These are phyloP conservation scores for Evansstolkia leycettana DNA, from an alignment of 495 filamentous ascomycete species.

Conservation along the genomic window DNA sequence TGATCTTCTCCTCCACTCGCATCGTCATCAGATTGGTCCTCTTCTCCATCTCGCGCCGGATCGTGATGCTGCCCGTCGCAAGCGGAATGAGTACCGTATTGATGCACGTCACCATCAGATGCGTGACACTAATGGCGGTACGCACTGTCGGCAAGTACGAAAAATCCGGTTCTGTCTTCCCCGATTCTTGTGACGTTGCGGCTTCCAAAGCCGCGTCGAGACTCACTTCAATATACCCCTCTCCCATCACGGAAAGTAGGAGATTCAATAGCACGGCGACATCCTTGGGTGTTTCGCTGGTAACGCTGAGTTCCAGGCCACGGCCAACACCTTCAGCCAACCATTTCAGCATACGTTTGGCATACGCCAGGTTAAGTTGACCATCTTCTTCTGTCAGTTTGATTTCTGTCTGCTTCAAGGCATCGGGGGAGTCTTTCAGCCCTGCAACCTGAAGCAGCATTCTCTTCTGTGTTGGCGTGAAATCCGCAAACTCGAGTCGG, in stretches of 20 bases:
- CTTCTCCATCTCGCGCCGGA: conserved; percentile 83
- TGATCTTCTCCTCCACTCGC: conserved; percentile 80
- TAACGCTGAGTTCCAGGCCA: conserved; percentile 74
- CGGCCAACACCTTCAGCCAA: conserved; percentile 92
- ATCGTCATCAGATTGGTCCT: conserved; percentile 59
- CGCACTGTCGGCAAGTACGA: conserved; percentile 66
- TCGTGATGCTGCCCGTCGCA: conserved; percentile 75
- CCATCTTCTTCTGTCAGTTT: conserved; percentile 87
- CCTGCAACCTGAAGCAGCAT: conserved; percentile 81
- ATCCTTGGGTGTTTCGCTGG: conserved; percentile 86
- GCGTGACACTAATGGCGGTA: conserved; percentile 76
- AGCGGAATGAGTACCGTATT: conserved; percentile 84
- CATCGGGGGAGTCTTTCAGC: conserved; percentile 40
- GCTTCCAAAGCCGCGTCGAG: conserved; percentile 75
- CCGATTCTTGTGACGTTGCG: conserved; percentile 60
- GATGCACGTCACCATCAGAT: conserved; percentile 84
- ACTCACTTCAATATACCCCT: conserved; percentile 87
- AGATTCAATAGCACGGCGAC: conserved; percentile 77
- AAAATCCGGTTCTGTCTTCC: conserved; percentile 79
- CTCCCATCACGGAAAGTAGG: conserved; percentile 78
- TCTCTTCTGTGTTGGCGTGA: conserved; percentile 68
- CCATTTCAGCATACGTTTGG: conserved; percentile 97
- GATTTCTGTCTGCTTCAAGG: conserved; percentile 50
- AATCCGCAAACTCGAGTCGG: conserved; percentile 71
- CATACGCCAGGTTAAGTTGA: conserved; percentile 63